These are phyloP conservation scores for Tylopilus sp. DNA, from an alignment of 768 basidiomycete genomes.

Conservation along the genomic window DNA sequence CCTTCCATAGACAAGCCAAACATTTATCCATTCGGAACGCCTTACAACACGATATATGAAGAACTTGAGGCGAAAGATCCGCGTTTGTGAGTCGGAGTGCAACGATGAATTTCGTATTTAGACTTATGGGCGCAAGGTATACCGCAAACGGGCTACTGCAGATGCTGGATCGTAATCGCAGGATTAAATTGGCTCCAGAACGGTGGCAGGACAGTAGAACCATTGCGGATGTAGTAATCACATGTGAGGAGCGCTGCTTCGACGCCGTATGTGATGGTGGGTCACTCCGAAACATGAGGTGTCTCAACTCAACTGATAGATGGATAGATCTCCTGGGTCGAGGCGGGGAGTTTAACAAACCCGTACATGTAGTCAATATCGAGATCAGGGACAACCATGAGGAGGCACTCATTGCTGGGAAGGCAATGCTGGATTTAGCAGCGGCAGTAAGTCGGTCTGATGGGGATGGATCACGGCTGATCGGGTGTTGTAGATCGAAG, in stretches of 20 bases:
- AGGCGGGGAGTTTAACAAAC: conserved; percentile 89
- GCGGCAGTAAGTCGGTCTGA: conserved; percentile 61
- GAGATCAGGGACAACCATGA: conserved; percentile 99
- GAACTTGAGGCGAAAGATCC: conserved; percentile 83
- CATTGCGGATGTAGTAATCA: conserved; percentile 95
- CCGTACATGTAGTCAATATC: conserved; percentile 95
- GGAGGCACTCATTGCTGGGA: conserved; percentile 94
- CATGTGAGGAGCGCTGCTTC: conserved; percentile 98
- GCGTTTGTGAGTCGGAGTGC: conserved; percentile 58
- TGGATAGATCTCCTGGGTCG: conserved; percentile 73
- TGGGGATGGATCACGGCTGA: conserved; percentile 7
- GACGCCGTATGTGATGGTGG: conserved; percentile 97
- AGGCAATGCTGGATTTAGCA: conserved; percentile 90
- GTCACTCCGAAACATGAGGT: conserved; percentile 23
- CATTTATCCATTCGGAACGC: conserved; percentile 94
- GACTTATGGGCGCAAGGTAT: conserved; percentile 54
- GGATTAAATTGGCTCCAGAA: conserved; percentile 89
- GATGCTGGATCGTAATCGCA: conserved; percentile 95
- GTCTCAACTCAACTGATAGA: conserved; percentile 10
- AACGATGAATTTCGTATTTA: conserved; percentile 1
- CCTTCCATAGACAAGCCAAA: conserved; percentile 97
- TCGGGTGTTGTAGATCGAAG: conserved; percentile 65
- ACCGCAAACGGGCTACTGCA: conserved; percentile 89
- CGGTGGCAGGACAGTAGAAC: conserved; percentile 92
- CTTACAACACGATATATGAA: conserved; percentile 93